Evolutionary conservation across 495 filamentous ascomycete genomes (phyloP).

Genomic region (Hypoxylon cercidicola): DNA sequence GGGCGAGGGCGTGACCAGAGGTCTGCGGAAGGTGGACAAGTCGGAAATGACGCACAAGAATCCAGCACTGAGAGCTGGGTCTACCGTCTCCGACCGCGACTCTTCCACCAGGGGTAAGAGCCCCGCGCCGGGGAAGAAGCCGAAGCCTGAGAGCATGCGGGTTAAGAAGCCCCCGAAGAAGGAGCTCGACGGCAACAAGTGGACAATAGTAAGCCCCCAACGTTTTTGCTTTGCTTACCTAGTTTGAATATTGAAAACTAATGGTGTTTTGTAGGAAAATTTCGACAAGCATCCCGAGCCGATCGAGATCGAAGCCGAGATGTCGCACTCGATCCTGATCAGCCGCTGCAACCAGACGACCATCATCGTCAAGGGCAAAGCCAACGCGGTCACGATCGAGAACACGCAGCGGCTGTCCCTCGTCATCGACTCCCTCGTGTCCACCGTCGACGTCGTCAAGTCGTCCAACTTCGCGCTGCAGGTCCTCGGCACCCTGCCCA

Average conservation of each 20-base stretch:
- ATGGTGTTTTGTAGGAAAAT: conserved; percentile 71
- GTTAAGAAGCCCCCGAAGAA: conserved; percentile 91
- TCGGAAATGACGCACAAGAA: conserved; percentile 99
- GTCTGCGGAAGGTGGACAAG: conserved; percentile 91
- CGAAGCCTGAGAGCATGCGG: conserved; percentile 94
- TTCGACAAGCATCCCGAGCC: conserved; percentile 79
- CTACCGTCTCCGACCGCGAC: conserved; percentile 71
- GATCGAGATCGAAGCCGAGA: conserved; percentile 78
- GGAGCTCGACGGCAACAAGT: conserved; percentile 94
- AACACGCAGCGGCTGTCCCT: conserved; percentile 86
- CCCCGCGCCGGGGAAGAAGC: conserved; percentile 86
- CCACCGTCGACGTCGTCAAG: conserved; percentile 92
- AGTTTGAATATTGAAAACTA: conserved; percentile 12
- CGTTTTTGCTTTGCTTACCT: neutral
- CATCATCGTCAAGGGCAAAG: conserved; percentile 88
- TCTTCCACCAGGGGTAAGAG: conserved; percentile 74
- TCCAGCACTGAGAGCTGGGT: conserved; percentile 81
- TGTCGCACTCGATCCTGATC: conserved; percentile 92
- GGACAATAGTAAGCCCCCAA: conserved; percentile 73
- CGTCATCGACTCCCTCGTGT: conserved; percentile 89
- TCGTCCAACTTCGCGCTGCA: conserved; percentile 91
- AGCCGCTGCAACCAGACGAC: conserved; percentile 89
- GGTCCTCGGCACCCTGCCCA: conserved; percentile 84
- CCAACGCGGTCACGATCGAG: conserved; percentile 93
- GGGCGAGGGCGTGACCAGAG: conserved; percentile 83